Evolutionary conservation across 306 rosid species (phyloP), one percentile per base, ranked within the genome.

Genomic region (Quercus cerris): DNA sequence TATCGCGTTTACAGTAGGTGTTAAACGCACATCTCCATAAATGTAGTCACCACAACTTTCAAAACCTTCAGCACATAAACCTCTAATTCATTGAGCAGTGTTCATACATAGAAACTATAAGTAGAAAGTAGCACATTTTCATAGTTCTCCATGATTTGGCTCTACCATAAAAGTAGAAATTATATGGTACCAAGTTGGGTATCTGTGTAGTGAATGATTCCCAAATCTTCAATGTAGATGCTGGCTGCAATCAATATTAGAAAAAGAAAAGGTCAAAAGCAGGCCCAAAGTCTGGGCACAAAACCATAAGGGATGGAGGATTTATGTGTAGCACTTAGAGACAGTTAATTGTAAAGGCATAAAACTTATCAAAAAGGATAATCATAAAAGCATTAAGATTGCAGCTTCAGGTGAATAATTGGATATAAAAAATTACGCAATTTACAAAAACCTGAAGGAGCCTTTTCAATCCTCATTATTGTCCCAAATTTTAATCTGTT

Each of bases 141-240:
- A 12, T 2, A 27, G 33, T 61, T 23, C 67, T 63, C 15, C 33
- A 15, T 28, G 70, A 63, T 8, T 13, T 25, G 14, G 70, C 72
- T 2, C 5, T 1, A 67, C 27, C 10, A 49, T 9, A 35, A 68
- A 67, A 68, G 51, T 4, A 78, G 8, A 30, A 75, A n/a, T 13
- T 56, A 59, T 23, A 33, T 33, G 52, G 46, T 77, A 89, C 91
- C 88, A 76, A 85, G 44, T 78, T 77, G 56, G 88, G 80, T 25
- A 70, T 49, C 51, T 82, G 83, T 1, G 90, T 67, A 77, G 85
- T 79, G 49, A 91, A 87, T 13, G 83, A 59, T 83, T 81, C 84
- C 76, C 67, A 85, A 73, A 75, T 57, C 56, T 56, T 82, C 41
- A 55, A 77, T 22, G 71, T 75, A 58, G 82, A 75, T 68, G 68